Evolutionary conservation across 768 basidiomycete genomes (phyloP).

Genomic region (Boletus edulis): DNA sequence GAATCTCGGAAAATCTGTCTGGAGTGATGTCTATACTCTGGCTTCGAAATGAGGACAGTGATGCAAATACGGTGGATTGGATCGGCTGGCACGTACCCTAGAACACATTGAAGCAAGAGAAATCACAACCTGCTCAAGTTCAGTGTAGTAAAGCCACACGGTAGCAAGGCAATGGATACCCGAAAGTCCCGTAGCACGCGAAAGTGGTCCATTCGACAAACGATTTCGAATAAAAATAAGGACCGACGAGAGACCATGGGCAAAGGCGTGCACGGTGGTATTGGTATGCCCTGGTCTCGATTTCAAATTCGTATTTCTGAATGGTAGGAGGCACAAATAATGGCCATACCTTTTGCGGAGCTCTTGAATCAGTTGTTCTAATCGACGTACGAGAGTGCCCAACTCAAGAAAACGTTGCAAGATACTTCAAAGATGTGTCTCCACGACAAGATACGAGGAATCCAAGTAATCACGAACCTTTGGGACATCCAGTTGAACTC

Average conservation of each 20-base stretch:
- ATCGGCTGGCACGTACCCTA: slow-evolving; percentile 43
- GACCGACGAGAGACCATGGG: slow-evolving; percentile 58
- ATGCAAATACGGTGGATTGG: background rate
- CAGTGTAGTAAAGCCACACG: slow-evolving; percentile 50
- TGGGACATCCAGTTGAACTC: slow-evolving; percentile 47
- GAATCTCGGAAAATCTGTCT: slow-evolving; percentile 41
- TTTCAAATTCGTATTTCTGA: slow-evolving; percentile 5
- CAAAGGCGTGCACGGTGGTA: slow-evolving; percentile 63
- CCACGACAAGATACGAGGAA: background rate
- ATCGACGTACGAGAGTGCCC: slow-evolving; percentile 63
- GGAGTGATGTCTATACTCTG: slow-evolving; percentile 33
- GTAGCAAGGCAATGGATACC: slow-evolving; percentile 33
- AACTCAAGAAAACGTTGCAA: slow-evolving; percentile 62
- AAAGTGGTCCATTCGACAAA: slow-evolving; percentile 42
- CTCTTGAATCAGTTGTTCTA: slow-evolving; percentile 51
- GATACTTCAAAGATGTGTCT: slow-evolving; percentile 39
- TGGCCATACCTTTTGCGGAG: slow-evolving; percentile 49
- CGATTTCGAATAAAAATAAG: slow-evolving; percentile 49
- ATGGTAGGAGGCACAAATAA: background rate
- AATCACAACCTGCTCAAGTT: slow-evolving; percentile 46
- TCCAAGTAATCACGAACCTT: slow-evolving; percentile 43
- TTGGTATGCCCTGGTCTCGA: slow-evolving; percentile 45
- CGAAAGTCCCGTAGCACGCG: slow-evolving; percentile 17
- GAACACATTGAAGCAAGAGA: slow-evolving; percentile 58
- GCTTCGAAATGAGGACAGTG: slow-evolving; percentile 6